These are phyloP conservation scores for Rhododendron williamsianum DNA, from an alignment of 148 eudicot species.

Conservation along the genomic window DNA sequence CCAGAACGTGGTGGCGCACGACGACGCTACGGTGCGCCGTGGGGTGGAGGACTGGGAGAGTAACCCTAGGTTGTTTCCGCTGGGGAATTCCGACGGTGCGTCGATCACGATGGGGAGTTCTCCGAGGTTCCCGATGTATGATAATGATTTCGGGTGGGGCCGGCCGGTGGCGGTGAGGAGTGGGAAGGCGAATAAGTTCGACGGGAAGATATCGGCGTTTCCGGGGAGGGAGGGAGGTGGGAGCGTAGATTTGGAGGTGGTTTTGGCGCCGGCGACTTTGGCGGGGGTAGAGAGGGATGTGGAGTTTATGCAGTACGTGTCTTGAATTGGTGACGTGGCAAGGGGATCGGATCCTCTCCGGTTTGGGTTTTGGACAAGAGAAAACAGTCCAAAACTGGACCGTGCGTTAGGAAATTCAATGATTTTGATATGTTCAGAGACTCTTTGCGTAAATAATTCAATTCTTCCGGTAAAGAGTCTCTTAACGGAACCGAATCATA, in stretches of 20 bases:
- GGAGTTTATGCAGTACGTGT: slow-evolving; percentile 59
- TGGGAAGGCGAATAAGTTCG: slow-evolving; percentile 50
- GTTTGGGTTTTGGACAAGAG: no score
- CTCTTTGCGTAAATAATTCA: no score
- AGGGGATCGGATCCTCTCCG: no score
- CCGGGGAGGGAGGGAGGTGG: slow-evolving; percentile 59
- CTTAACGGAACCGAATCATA: no score
- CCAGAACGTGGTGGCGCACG: slow-evolving; percentile 38
- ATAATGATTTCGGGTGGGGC: slow-evolving; percentile 72
- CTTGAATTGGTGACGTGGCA: slow-evolving; percentile 5
- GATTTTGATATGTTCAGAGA: no score
- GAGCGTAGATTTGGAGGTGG: slow-evolving; percentile 65
- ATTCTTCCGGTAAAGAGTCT: no score
- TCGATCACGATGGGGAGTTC: slow-evolving; percentile 70
- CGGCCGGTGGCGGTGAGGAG: slow-evolving; percentile 44
- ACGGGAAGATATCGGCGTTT: slow-evolving; percentile 64
- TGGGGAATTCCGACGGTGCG: slow-evolving; percentile 65
- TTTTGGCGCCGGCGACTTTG: slow-evolving; percentile 48
- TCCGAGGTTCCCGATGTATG: slow-evolving; percentile 60
- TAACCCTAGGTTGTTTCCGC: slow-evolving; percentile 40
- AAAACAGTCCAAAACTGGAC: no score
- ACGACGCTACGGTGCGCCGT: slow-evolving; percentile 29
- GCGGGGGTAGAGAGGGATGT: slow-evolving; percentile 41
- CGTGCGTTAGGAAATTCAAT: no score
- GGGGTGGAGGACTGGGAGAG: slow-evolving; percentile 50